Evolutionary conservation across 495 filamentous ascomycete genomes (phyloP), one percentile per base, ranked within the genome.

Genomic region (Penicillium arizonense): DNA sequence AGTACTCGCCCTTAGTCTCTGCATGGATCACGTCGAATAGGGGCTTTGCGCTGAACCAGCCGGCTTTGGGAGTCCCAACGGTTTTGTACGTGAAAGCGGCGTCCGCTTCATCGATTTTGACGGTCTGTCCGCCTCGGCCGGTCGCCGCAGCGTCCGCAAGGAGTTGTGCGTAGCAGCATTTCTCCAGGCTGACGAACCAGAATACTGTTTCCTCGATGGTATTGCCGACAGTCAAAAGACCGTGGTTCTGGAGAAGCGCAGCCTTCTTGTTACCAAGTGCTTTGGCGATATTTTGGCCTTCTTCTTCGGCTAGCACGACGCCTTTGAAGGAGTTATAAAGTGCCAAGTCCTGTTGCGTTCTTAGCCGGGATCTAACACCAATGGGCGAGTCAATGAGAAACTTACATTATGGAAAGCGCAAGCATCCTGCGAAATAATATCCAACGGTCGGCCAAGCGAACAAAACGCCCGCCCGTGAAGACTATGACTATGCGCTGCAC

Each of bases 101-200:
- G 64, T 90, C 85, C 21, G 82, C 79, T 0, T 88, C 83, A 14
- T 75, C 70, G 55, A 92, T 85, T 67, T 86, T 87, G 36, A 87
- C 65, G 2, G 86, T 87, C 58, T 75, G 65, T 1, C 77, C 77
- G 3, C 87, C 88, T 2, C 82, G 71, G 6, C 86, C 87, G 0
- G 65, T 74, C 8, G 87, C 87, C 4, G 87, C 87, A 1, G 88
- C 88, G 65, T 92, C 88, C 4, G 87, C 88, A 51, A 90, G 56
- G 30, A 92, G 65, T 66, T 91, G 87, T n/a, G 80, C 78, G 60
- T 90, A 80, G 61, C 88, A 91, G 65, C 83, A 88, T 56, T 83
- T 87, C 55, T 90, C 88, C 52, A 92, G 59, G 45, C 79, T 85
- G 30, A 88, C 69, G 64, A 91, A 91, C 87, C 87, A 91, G 62